A percentile compares a stretch with the other conserved stretches of the same genome.
These are phyloP conservation scores for Globisporangium alternatum DNA, from an alignment of 352 stramenopile genomes.

Conservation along the genomic window DNA sequence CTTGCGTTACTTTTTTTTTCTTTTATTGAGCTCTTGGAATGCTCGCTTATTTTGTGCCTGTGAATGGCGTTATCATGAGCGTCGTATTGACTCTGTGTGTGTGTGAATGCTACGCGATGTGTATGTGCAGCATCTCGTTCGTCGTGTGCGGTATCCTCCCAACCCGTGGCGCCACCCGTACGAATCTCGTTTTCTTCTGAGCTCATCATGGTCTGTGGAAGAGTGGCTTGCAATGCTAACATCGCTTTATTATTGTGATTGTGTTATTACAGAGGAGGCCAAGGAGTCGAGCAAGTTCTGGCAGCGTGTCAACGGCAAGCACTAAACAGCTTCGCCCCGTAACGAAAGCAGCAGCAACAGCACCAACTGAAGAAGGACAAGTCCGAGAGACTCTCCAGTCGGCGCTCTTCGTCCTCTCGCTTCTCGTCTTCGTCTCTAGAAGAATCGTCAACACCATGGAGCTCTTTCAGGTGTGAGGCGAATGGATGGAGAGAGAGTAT, in stretches of 20 bases:
- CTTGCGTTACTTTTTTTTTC: neutral
- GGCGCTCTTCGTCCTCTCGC: neutral
- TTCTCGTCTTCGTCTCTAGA: neutral
- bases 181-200: slow-evolving; percentile 11
- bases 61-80: neutral
- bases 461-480: slow-evolving; percentile 1
- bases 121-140: slow-evolving; percentile 52
- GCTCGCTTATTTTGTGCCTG: neutral
- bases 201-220: neutral
- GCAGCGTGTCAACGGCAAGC: slow-evolving; percentile 83
- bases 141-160: slow-evolving; percentile 83
- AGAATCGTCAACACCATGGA: neutral
- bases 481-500: neutral
- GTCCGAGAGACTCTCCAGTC: slow-evolving; percentile 1
- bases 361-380: slow-evolving; percentile 2
- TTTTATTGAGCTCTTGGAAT: neutral
- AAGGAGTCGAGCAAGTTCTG: slow-evolving; percentile 87
- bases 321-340: slow-evolving; percentile 42
- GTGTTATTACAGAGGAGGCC: slow-evolving; percentile 55
- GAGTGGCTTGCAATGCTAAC: neutral
- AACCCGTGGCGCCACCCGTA: slow-evolving; percentile 65
- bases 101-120: neutral
- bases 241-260: slow-evolving; percentile 1
- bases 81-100: slow-evolving; percentile 1
- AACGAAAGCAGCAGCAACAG: slow-evolving; percentile 1